Evolutionary conservation across 257 asterid species (phyloP).

Genomic region (Solanum bulbocastanum): DNA sequence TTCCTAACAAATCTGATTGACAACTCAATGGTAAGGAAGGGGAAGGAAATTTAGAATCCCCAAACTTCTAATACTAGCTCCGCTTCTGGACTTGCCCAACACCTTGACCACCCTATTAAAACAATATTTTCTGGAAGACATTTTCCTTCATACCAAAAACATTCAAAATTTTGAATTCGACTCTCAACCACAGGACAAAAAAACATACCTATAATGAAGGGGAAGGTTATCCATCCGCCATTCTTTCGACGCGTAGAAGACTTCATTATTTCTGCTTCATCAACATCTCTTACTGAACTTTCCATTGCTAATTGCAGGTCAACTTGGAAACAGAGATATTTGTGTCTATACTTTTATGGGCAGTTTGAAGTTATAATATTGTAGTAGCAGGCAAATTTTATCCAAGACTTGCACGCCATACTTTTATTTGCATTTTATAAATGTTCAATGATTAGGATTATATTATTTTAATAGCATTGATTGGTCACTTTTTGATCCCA

Average conservation of each 20-base stretch:
- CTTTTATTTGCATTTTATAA: background rate
- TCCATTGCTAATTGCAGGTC: background rate
- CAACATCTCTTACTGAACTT: background rate
- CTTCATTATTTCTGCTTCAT: background rate
- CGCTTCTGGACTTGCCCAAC: background rate
- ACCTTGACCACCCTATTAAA: background rate
- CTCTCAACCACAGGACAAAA: background rate
- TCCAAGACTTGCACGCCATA: background rate
- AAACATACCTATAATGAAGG: slow-evolving; percentile 36
- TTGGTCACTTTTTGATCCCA: background rate
- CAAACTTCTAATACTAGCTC: too few relatives aligned
- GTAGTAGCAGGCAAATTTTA: background rate
- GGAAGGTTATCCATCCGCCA: slow-evolving; percentile 56
- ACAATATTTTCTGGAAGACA: background rate
- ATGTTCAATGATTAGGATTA: background rate
- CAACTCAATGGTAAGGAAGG: too few relatives aligned
- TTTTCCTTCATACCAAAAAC: background rate
- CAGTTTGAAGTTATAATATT: background rate
- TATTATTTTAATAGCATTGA: background rate
- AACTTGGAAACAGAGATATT: background rate
- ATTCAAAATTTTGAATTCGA: background rate
- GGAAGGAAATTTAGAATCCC: too few relatives aligned
- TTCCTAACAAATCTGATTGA: too few relatives aligned
- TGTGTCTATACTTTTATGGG: background rate
- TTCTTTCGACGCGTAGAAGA: background rate